Conservation (phyloP, 2,329 filamentous ascomycete genomes). For the Fusarium sp. region DNA sequence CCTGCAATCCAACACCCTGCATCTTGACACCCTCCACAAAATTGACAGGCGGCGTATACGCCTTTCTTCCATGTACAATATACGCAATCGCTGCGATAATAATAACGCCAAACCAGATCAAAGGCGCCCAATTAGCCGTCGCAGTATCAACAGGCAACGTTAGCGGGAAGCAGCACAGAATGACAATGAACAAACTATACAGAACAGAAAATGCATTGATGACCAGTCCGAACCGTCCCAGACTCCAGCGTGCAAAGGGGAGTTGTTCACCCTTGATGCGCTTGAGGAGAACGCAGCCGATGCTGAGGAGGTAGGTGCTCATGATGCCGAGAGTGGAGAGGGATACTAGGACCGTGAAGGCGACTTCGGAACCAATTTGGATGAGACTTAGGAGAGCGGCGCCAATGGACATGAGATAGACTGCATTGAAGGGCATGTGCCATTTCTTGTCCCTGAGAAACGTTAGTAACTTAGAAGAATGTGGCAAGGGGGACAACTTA, state of each 20-base stretch:
- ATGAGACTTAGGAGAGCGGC: conserved; percentile 23
- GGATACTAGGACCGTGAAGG: conserved; percentile 18
- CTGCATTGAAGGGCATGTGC: conserved; percentile 30
- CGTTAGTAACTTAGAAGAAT: fast-evolving
- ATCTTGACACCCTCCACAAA: conserved; percentile 25
- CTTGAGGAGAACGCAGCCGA: conserved; percentile 28
- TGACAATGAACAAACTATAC: conserved; percentile 30
- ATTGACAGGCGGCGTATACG: conserved; percentile 23
- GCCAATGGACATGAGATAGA: conserved; percentile 29
- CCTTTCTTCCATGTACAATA: conserved; percentile 3
- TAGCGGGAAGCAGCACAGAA: conserved; percentile 29
- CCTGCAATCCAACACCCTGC: conserved; percentile 15
- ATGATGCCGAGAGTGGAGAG: conserved; percentile 29
- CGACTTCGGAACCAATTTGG: conserved; percentile 25
- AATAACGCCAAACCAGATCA: conserved; percentile 29
- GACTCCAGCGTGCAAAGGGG: conserved; percentile 22
- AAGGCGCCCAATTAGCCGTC: conserved; percentile 26
- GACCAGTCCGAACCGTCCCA: conserved; percentile 9
- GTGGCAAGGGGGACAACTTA: fast-evolving
- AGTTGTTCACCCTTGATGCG: conserved; percentile 22
- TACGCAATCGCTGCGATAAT: conserved; percentile 17
- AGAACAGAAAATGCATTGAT: conserved; percentile 28
- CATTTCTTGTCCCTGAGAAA: conserved; percentile 17
- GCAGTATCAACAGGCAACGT: conserved; percentile 14
- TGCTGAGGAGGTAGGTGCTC: conserved; percentile 28